Conservation (phyloP, 2,329 filamentous ascomycete species). For the Colletotrichum shisoi region DNA sequence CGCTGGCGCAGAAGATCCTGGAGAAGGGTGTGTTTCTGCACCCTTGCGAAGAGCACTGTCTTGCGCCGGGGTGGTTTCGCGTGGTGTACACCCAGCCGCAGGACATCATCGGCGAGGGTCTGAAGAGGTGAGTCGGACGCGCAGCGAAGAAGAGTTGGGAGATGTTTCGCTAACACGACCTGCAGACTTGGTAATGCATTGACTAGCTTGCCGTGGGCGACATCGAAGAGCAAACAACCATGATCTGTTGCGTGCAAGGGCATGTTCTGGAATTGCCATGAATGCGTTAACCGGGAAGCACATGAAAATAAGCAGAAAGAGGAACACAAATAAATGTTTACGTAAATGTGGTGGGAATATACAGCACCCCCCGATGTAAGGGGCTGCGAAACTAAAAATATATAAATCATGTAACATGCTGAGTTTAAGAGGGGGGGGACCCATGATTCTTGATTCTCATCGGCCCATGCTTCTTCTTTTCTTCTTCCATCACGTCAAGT, state of each 20-base stretch:
- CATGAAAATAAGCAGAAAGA: not conserved
- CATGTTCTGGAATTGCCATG: too few species aligned
- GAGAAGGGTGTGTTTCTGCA: conserved; percentile 60
- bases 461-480: not conserved
- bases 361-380: conserved; percentile 11
- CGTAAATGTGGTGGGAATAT: conserved; percentile 14
- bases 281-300: too few species aligned
- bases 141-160: too few species aligned
- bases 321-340: conserved; percentile 27
- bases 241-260: too few species aligned
- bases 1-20: conserved; percentile 54
- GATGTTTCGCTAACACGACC: not conserved
- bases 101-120: conserved; percentile 48
- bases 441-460: conserved; percentile 12
- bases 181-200: not conserved
- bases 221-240: not conserved
- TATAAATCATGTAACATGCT: conserved; percentile 35
- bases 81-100: conserved; percentile 59
- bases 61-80: conserved; percentile 61
- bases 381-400: conserved; percentile 27
- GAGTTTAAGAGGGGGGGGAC: not conserved
- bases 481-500: not conserved
- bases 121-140: conserved; percentile 45
- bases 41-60: conserved; percentile 56
- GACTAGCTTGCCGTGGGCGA: not conserved